phyloP scores from a whole-genome alignment of 345 rosid species.

The Sonneratia alba region DNA sequence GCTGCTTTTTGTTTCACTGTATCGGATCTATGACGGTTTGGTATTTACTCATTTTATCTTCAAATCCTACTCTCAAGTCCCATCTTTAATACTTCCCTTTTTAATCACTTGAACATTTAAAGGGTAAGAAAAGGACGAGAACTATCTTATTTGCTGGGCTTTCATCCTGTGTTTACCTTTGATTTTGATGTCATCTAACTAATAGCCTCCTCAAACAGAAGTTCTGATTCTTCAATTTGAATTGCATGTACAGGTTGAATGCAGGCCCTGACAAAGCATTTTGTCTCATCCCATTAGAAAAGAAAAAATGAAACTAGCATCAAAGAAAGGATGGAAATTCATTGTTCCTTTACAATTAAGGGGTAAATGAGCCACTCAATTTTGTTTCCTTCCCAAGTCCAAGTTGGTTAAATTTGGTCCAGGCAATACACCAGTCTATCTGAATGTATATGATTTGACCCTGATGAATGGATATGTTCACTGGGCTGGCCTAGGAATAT shows the following conservation, averaged over 20 bases:
- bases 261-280: slow-evolving; percentile 13
- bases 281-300: slow-evolving; percentile 1
- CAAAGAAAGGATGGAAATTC: slow-evolving; percentile 57
- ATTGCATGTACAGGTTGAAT: slow-evolving; percentile 26
- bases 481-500: slow-evolving; percentile 97
- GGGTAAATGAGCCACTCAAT: slow-evolving; percentile 53
- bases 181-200: neutral
- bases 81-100: neutral
- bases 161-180: neutral
- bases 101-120: neutral
- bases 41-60: neutral
- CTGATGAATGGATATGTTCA: slow-evolving; percentile 76
- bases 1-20: neutral
- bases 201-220: neutral
- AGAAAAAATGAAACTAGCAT: slow-evolving; percentile 49
- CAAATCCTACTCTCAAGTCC: neutral
- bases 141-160: neutral
- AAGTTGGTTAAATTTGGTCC: slow-evolving; percentile 51
- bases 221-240: neutral
- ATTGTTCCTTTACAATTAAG: slow-evolving; percentile 40
- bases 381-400: slow-evolving; percentile 62
- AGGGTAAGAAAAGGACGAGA: neutral
- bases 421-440: slow-evolving; percentile 66
- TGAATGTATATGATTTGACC: slow-evolving; percentile 91
- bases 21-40: neutral